Percentiles rank a stretch among this genome's conserved stretches.
phyloP scores from a whole-genome alignment of 2,329 filamentous ascomycete species.

The Colletotrichum euphorbiae region DNA sequence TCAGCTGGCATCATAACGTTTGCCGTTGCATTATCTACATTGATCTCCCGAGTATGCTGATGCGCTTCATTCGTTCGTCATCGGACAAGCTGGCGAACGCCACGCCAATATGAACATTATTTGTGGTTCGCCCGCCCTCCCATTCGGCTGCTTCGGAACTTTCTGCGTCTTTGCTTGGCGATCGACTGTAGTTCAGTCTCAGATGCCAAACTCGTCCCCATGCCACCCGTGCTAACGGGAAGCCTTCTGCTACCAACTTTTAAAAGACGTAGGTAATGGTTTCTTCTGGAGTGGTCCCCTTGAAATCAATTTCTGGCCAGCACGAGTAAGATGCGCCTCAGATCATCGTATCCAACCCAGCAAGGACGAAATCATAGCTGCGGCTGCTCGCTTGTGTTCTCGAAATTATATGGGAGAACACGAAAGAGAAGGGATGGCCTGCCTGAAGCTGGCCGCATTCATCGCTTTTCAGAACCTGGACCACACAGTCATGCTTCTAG shows the following conservation, averaged over 20 bases:
- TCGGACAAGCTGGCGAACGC: constrained; percentile 26
- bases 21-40: constrained; percentile 33
- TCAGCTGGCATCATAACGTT: constrained; percentile 21
- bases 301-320: too few relatives aligned
- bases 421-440: neutral
- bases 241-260: neutral
- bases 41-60: constrained; percentile 22
- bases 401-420: neutral
- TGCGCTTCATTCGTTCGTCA: neutral
- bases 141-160: constrained; percentile 38
- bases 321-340: too few relatives aligned
- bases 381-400: neutral
- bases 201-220: constrained; percentile 39
- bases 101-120: constrained; percentile 33
- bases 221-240: constrained; percentile 12
- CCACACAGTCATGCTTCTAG: constrained; percentile 2
- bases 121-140: constrained; percentile 29
- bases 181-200: constrained; percentile 38
- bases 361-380: too few relatives aligned
- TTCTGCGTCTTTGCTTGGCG: constrained; percentile 33
- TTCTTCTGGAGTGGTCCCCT: too few relatives aligned
- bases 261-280: too few relatives aligned
- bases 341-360: too few relatives aligned
- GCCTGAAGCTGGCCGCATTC: neutral
- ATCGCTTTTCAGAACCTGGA: neutral